Percentiles rank a stretch among this genome's conserved stretches.
Conservation (phyloP, 305 asterid species). For the Solanum hybrid region DNA sequence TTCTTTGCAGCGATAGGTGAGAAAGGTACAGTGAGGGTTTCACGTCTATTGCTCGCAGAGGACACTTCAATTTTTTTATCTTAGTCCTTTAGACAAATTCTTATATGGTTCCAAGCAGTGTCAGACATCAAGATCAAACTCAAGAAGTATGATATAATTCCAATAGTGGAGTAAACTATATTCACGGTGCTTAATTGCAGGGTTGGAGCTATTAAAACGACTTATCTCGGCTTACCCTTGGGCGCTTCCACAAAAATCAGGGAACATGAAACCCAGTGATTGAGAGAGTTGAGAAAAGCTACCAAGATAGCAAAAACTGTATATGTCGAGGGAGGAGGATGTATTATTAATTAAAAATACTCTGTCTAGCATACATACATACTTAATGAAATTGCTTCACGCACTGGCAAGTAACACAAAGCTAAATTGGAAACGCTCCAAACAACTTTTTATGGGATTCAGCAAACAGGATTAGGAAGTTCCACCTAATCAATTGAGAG, state of each 20-base stretch:
- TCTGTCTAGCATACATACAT: neutral
- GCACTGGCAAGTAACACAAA: neutral
- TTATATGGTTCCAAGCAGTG: neutral
- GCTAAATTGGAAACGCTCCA: neutral
- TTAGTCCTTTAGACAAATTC: neutral
- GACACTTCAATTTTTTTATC: neutral
- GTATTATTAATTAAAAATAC: neutral
- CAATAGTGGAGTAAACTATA: neutral
- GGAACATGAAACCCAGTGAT: neutral
- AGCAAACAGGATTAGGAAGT: neutral
- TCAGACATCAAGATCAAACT: neutral
- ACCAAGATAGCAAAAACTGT: neutral
- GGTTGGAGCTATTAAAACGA: neutral
- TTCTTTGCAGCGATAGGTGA: neutral
- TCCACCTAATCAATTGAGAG: neutral
- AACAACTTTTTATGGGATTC: neutral
- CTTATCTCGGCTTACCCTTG: neutral
- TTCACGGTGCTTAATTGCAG: neutral
- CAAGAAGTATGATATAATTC: neutral
- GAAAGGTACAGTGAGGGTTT: neutral
- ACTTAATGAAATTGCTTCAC: neutral
- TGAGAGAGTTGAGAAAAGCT: neutral
- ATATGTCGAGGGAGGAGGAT: neutral
- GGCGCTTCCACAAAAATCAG: neutral
- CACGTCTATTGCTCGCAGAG: neutral